Percentiles rank a stretch among this genome's conserved stretches.
Evolutionary conservation across 2,329 filamentous ascomycete genomes (phyloP).

Genomic region (Zasmidium citrigriseum): DNA sequence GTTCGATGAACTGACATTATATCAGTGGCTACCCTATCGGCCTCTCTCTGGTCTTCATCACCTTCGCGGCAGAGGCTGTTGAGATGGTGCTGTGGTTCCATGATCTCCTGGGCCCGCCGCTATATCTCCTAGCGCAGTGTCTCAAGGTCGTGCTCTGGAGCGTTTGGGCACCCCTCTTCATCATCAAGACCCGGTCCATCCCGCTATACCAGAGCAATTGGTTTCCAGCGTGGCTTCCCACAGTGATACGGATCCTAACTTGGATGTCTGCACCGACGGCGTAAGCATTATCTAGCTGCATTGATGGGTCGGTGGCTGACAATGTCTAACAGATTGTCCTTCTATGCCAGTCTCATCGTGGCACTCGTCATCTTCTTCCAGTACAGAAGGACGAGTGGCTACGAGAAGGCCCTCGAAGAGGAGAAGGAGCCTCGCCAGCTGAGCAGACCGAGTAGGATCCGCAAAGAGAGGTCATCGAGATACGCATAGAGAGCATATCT

Average conservation of each 20-base stretch:
- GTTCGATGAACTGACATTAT: constrained; percentile 2
- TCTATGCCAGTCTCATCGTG: constrained; percentile 11
- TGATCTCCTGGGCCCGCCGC: constrained; percentile 20
- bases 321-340: constrained; percentile 1
- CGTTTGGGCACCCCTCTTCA: not conserved
- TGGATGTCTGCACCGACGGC: not conserved
- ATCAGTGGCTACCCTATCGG: constrained; percentile 5
- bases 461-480: no score
- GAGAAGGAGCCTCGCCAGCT: not conserved
- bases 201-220: not conserved
- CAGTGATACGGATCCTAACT: not conserved
- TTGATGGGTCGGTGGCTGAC: not conserved
- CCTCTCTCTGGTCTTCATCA: constrained; percentile 11
- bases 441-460: no score
- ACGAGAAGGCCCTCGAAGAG: not conserved
- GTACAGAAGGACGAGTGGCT: not conserved
- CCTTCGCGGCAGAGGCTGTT: constrained; percentile 13
- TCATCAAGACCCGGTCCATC: not conserved
- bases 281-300: not conserved
- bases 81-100: constrained; percentile 24
- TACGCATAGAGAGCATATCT: no score
- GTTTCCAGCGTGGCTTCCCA: not conserved
- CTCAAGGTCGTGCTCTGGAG: constrained; percentile 23
- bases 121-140: constrained; percentile 18
- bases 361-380: constrained; percentile 7